phyloP scores from a whole-genome alignment of 306 rosid genomes.

The Ormosia emarginata region DNA sequence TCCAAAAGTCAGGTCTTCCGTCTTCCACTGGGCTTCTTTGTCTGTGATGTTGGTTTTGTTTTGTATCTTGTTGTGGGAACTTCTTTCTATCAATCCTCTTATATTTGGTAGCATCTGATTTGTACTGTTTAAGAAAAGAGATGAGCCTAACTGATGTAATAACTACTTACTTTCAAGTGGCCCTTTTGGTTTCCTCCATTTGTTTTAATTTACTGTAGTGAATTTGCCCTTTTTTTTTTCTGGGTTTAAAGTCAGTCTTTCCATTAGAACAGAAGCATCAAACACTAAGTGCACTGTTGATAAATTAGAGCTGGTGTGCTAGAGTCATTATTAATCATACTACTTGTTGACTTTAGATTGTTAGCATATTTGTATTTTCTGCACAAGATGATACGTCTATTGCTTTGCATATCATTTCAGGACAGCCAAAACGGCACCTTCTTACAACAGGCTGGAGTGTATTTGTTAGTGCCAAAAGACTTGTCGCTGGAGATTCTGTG shows the following conservation, averaged over 20 bases:
- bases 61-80: neutral
- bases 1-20: neutral
- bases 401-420: constrained; percentile 48
- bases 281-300: neutral
- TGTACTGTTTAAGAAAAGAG: neutral
- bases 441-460: constrained; percentile 96
- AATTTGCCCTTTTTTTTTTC: neutral
- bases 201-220: neutral
- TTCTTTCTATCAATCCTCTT: neutral
- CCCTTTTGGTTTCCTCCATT: neutral
- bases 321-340: neutral
- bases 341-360: neutral
- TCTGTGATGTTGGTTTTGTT: neutral
- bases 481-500: constrained; percentile 89
- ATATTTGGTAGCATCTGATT: neutral
- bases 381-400: constrained; percentile 11
- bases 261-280: neutral
- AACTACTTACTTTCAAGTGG: neutral
- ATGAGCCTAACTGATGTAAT: neutral
- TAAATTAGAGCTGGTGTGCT: neutral
- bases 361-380: neutral
- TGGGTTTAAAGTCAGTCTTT: neutral
- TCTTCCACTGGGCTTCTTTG: neutral
- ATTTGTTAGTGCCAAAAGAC: constrained; percentile 92
- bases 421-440: constrained; percentile 93